Base-by-base conservation (phyloP, 73 alveolate species). In the Urostyla sp. region DNA sequence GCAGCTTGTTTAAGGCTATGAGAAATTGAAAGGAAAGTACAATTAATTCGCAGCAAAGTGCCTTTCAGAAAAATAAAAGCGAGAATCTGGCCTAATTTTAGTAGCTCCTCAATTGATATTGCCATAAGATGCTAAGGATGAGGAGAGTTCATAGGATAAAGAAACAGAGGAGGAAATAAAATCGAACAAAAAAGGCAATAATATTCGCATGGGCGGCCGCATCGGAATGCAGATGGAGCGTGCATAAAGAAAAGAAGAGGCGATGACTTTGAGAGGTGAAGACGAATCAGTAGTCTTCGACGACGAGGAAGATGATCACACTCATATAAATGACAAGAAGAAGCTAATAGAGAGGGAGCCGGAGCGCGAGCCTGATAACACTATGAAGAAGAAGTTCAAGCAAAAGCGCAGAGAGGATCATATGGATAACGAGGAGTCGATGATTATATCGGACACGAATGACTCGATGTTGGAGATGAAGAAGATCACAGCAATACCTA, bases 21-120 rank as follows among this genome's bases (percentile, higher is more conserved):
- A 88, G 24, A 73, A 73, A 45, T 61, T 88, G 35, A 72, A 63
- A 28, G 87, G 85, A 34, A 45, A 52, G 38, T 88, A 59, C 51
- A 77, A 83, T 50, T 21, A 30, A 28, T 72, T 84, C 53, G 85
- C 85, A 2, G 87, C 79, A 16, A 87, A 77, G 36, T 76, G 90
- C 56, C 82, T 84, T 18, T 32, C 87, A 11, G 76, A 76, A 23
- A 66, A 69, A 31, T 73, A 86, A 31, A 86, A 86, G 50, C 20
- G 67, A 44, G 69, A 55, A 4, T 24, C 45, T 36, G 76, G 78
- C n/a, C 72, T 49, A 26, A 31, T 60, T 1, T 31, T 50, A n/a
- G 75, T 67, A 0, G 80, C 83, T 4, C 90, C 94, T 4, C 72
- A 69, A 26, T 30, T 77, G 27, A 30, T 43, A 15, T 34, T 79